These are phyloP conservation scores for Rhypophila decipiens DNA, from an alignment of 495 filamentous ascomycete species.

Conservation along the genomic window DNA sequence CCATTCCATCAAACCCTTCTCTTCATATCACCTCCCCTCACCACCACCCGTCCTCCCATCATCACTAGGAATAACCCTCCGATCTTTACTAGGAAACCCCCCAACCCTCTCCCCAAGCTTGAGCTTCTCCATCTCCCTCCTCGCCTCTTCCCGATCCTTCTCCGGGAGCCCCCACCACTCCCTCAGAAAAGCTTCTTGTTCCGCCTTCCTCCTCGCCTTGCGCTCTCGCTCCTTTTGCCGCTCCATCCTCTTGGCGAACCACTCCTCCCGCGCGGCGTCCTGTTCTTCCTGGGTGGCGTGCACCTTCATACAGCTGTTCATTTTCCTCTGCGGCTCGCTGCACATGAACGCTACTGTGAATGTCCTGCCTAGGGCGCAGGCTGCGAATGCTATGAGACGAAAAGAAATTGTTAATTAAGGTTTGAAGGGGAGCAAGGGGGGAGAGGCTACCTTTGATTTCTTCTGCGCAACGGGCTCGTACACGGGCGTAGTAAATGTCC, in stretches of 20 bases:
- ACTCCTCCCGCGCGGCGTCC: conserved; percentile 86
- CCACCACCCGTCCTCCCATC: too few species aligned
- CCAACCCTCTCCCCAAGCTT: conserved; percentile 30
- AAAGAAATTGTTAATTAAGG: conserved; percentile 1
- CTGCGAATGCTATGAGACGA: conserved; percentile 62
- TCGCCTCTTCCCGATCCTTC: conserved; percentile 37
- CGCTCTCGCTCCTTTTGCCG: conserved; percentile 56
- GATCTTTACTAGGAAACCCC: conserved; percentile 20
- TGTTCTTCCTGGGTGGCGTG: conserved; percentile 79
- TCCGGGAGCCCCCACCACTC: conserved; percentile 56
- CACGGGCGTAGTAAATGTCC: conserved; percentile 82
- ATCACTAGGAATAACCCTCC: too few species aligned
- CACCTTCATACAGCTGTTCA: conserved; percentile 89
- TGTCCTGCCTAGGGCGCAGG: conserved; percentile 80
- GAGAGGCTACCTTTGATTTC: conserved; percentile 71
- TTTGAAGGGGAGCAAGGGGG: neutral
- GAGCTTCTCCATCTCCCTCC: conserved; percentile 33
- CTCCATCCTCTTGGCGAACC: conserved; percentile 71
- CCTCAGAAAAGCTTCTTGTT: conserved; percentile 51
- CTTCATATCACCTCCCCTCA: too few species aligned
- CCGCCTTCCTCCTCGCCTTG: conserved; percentile 47
- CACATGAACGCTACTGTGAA: conserved; percentile 81
- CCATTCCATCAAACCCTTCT: too few species aligned
- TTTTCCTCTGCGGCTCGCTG: conserved; percentile 65
- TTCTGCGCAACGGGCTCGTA: conserved; percentile 66